Base-by-base conservation (phyloP, 2,329 filamentous ascomycete genomes). In the Pyricularia grisea region DNA sequence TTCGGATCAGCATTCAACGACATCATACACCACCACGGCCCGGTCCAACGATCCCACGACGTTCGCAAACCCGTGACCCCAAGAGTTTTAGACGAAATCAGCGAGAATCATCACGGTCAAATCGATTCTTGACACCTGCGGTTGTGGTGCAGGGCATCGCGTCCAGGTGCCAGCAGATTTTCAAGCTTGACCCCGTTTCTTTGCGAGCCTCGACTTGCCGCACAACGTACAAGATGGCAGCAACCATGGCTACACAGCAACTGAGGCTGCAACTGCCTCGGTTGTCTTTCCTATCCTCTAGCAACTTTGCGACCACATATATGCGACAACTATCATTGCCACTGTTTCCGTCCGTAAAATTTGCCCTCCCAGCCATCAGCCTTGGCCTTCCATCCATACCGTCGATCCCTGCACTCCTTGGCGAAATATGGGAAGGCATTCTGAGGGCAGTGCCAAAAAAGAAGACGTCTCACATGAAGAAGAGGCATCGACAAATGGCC, bases 391-490 rank as follows among this genome's bases (percentile, higher is more conserved):
- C 83, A 10, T 87, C 82, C 67, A 82, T 94, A 67, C 89, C 91
- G 6, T 85, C 86, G 5, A 64, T 74, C 42, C 67, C 67, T 3
- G 23, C 36, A 55, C 77, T 93, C n/a, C 81, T 97, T 27, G 89
- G 87, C 69, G 92, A 91, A 72, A 89, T 99, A 75, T 98, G 94
- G 94, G 94, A 97, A 74, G 93, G 92, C 6, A 87, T 99, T 65
- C 84, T 99, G 73, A 90, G 90, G 73, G 95, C 95, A 1, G 95
- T 98, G 20, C 95, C 95, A 5, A 99, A 99, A 86, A 98, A 97
- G 83, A 99, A 98, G 87, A 96, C 93, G 42, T 97, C 94, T 61
- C 93, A 99, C 79, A 92, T 92, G 84, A 97, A 95, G 83, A 97
- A 93, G 85, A 87, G 95, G 74, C 90, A 93, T 77, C 88, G 96